Evolutionary conservation across 768 basidiomycete species (phyloP).

Genomic region (Boletus sp.): DNA sequence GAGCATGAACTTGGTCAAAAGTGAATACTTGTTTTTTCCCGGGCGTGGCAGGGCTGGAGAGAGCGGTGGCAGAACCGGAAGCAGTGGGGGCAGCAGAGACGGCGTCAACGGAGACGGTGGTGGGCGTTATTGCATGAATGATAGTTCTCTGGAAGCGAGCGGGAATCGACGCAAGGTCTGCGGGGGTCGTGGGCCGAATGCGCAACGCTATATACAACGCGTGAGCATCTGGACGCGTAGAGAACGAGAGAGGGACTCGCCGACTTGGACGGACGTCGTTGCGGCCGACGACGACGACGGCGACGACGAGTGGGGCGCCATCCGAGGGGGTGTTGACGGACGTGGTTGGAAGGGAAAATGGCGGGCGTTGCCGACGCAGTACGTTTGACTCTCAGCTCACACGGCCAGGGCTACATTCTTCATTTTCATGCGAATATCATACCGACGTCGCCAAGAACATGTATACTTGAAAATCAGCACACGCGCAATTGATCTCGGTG

Average conservation of each 20-base stretch:
- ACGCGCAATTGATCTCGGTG: not conserved
- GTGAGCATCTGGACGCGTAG: not conserved
- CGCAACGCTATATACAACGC: slow-evolving; percentile 64
- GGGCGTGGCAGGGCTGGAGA: slow-evolving; percentile 45
- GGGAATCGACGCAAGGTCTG: slow-evolving; percentile 85
- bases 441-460: not conserved
- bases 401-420: slow-evolving; percentile 10
- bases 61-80: slow-evolving; percentile 49
- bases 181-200: slow-evolving; percentile 82
- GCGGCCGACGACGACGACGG: slow-evolving; percentile 53
- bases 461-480: not conserved
- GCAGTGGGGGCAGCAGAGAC: slow-evolving; percentile 50
- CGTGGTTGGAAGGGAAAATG: slow-evolving; percentile 28
- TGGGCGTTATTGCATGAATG: slow-evolving; percentile 72
- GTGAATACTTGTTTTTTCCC: slow-evolving; percentile 83
- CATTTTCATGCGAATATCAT: not conserved
- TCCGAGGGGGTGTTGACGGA: slow-evolving; percentile 36
- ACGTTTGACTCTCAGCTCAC: slow-evolving; percentile 21
- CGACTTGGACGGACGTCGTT: slow-evolving; percentile 93
- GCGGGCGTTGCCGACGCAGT: slow-evolving; percentile 30
- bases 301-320: slow-evolving; percentile 72
- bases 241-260: slow-evolving; percentile 46
- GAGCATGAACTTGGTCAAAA: slow-evolving; percentile 93
- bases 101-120: slow-evolving; percentile 82
- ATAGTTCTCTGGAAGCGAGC: slow-evolving; percentile 91